Evolutionary conservation across 345 rosid genomes (phyloP).

Genomic region (Luvunga scandens): DNA sequence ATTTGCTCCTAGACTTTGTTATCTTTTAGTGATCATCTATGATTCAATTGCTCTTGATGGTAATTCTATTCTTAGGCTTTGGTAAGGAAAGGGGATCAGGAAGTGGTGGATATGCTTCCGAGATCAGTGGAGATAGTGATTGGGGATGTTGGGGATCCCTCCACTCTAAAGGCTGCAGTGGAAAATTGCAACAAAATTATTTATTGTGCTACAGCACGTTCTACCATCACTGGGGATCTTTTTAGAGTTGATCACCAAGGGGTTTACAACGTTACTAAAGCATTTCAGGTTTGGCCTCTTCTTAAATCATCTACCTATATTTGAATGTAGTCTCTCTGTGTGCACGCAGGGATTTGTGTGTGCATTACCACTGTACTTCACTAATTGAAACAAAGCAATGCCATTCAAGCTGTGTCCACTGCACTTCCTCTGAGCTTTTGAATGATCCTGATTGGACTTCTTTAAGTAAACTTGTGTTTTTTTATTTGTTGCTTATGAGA

Average conservation of each 20-base stretch:
- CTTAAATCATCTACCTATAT: background rate
- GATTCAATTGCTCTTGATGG: background rate
- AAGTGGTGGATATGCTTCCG: constrained; percentile 74
- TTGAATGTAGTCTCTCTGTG: background rate
- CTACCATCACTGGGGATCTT: constrained; percentile 83
- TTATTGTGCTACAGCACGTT: constrained; percentile 94
- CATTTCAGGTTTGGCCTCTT: constrained; percentile 58
- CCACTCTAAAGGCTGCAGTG: constrained; percentile 62
- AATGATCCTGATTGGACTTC: background rate
- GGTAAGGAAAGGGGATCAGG: constrained; percentile 68
- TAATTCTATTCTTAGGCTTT: constrained; percentile 47
- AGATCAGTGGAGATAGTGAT: constrained; percentile 80
- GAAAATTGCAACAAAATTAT: constrained; percentile 89
- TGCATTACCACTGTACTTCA: background rate
- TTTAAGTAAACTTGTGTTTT: background rate
- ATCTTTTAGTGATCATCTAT: background rate
- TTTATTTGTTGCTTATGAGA: background rate
- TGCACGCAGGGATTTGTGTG: background rate
- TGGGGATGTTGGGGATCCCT: constrained; percentile 89
- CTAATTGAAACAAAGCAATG: background rate
- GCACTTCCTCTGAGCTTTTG: background rate
- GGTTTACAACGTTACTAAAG: constrained; percentile 85
- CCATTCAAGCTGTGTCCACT: background rate
- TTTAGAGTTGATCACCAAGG: constrained; percentile 86
- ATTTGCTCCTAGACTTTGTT: background rate